Conservation (phyloP, 257 asterid species). For the Leonotis leonurus region DNA sequence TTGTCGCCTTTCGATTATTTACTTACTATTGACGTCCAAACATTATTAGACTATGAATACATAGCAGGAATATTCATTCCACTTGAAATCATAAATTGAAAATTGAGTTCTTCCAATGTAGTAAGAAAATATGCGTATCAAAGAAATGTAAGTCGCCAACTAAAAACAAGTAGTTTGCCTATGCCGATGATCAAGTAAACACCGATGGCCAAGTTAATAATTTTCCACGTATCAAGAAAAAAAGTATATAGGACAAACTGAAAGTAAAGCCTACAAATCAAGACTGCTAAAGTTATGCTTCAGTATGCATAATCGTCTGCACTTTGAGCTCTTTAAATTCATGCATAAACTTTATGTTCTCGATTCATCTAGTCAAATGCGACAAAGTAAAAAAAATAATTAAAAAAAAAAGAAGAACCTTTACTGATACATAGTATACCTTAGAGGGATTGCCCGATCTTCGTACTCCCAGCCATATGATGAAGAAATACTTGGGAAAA, state of each 20-base stretch:
- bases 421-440: constrained; percentile 33
- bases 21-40: background rate
- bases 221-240: background rate
- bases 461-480: constrained; percentile 38
- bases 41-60: no score
- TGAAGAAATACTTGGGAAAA: constrained; percentile 25
- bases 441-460: constrained; percentile 54
- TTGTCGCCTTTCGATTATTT: background rate
- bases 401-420: background rate
- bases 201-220: background rate
- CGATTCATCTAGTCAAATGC: background rate
- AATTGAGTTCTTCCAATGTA: no score
- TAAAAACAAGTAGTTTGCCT: background rate
- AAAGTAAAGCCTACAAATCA: background rate
- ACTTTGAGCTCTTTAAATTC: no score
- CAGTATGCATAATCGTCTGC: background rate
- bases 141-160: background rate
- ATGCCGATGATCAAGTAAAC: background rate
- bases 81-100: no score
- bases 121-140: no score
- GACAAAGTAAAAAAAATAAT: no score
- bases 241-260: background rate
- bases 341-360: no score
- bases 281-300: background rate
- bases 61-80: no score